Evolutionary conservation across 306 rosid species (phyloP).

Genomic region (Potentilla sterilis): DNA sequence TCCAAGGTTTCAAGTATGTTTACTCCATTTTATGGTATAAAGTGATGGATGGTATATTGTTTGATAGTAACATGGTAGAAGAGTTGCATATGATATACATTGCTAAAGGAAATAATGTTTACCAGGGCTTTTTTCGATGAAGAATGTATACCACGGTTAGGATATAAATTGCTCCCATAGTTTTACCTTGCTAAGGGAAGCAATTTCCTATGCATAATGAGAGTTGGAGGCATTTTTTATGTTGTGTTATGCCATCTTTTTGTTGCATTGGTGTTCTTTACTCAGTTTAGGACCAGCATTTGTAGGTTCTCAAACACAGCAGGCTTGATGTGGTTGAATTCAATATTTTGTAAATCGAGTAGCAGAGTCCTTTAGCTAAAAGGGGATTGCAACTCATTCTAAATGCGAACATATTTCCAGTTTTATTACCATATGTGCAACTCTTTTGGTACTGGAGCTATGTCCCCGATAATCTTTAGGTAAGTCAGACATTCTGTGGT

Average conservation of each 20-base stretch:
- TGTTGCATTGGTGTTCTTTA: constrained; percentile 7
- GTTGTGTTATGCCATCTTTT: neutral
- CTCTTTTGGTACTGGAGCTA: neutral
- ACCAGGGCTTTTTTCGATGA: too few relatives aligned
- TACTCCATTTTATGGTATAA: too few relatives aligned
- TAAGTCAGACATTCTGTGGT: neutral
- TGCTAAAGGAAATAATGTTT: too few relatives aligned
- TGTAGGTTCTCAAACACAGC: neutral
- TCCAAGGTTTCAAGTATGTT: constrained; percentile 36
- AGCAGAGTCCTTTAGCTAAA: neutral
- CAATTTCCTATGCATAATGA: neutral
- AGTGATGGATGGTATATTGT: neutral
- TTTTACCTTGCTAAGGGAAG: neutral
- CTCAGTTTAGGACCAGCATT: neutral
- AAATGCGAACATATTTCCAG: neutral
- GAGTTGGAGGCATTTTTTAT: too few relatives aligned
- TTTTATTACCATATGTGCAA: neutral
- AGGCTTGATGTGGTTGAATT: constrained; percentile 4
- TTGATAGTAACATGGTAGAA: neutral
- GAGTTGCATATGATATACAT: neutral
- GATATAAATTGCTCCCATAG: constrained; percentile 13
- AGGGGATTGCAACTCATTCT: constrained; percentile 6
- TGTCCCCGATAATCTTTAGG: neutral
- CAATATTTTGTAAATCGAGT: neutral
- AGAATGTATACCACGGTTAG: too few relatives aligned